phyloP scores from a whole-genome alignment of 106 monocot species.

The Cymbidium sinense region DNA sequence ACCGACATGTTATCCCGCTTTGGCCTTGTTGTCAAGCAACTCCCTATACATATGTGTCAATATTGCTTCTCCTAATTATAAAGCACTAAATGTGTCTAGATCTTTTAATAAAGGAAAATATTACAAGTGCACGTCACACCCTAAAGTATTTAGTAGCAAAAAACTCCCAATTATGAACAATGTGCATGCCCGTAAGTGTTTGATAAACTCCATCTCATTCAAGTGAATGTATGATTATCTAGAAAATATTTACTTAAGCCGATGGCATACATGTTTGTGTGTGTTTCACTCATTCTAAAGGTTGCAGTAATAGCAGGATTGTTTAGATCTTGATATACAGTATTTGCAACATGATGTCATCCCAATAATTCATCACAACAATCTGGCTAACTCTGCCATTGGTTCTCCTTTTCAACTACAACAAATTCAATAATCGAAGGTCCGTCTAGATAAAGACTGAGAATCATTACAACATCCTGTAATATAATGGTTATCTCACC shows the following conservation, averaged over 20 bases:
- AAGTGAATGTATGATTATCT: neutral
- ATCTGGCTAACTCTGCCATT: neutral
- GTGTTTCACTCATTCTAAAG: neutral
- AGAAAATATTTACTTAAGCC: neutral
- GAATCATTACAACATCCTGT: no score
- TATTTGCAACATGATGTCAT: neutral
- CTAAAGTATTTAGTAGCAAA: neutral
- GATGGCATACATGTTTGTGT: neutral
- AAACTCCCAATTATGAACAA: neutral
- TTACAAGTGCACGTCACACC: neutral
- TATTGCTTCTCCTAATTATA: neutral
- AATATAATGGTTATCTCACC: no score
- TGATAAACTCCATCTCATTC: neutral
- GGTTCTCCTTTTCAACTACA: neutral
- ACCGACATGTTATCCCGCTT: no score
- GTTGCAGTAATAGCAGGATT: neutral
- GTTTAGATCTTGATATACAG: neutral
- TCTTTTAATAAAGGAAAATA: neutral
- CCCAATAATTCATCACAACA: neutral
- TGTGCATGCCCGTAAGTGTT: neutral
- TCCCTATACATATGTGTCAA: neutral
- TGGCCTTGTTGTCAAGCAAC: neutral
- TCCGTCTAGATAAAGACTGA: neutral
- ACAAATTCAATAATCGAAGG: neutral
- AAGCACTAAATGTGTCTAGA: neutral